Evolutionary conservation across 2,329 filamentous ascomycete species (phyloP).

Genomic region (Cladorrhinum sp.): DNA sequence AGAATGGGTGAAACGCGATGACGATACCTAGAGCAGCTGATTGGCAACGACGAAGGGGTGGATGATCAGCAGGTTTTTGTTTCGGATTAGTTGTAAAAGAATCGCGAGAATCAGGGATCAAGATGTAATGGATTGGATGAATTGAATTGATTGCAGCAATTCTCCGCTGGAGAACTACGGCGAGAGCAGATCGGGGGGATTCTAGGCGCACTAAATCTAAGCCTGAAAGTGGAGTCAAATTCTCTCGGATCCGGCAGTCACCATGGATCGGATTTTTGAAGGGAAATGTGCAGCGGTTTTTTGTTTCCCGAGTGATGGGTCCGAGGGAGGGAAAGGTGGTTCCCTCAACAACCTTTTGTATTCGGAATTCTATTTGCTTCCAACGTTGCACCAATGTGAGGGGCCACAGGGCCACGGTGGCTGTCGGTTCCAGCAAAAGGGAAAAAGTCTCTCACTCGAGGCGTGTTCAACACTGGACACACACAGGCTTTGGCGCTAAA

Average conservation of each 20-base stretch:
- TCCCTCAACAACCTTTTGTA: no score
- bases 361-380: slow-evolving; percentile 4
- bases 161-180: slow-evolving; percentile 1
- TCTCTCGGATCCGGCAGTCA: slow-evolving; percentile 1
- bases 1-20: slow-evolving; percentile 17
- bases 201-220: slow-evolving; percentile 1
- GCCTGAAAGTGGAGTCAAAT: neutral
- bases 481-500: slow-evolving; percentile 15
- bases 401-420: slow-evolving; percentile 10
- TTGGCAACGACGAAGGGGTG: no score
- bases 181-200: neutral
- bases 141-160: neutral
- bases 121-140: no score
- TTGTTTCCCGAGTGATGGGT: neutral
- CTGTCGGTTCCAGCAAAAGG: neutral
- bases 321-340: neutral
- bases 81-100: slow-evolving; percentile 12
- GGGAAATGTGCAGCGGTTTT: neutral
- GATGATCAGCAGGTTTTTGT: slow-evolving; percentile 19
- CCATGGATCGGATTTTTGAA: slow-evolving; percentile 5
- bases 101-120: no score
- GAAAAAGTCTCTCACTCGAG: neutral
- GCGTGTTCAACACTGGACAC: neutral
- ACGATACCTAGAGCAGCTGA: no score
- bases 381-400: slow-evolving; percentile 5